Percentiles rank a stretch among this genome's conserved stretches.
These are phyloP conservation scores for Calocybe gangraenosa DNA, from an alignment of 768 basidiomycete genomes.

Conservation along the genomic window DNA sequence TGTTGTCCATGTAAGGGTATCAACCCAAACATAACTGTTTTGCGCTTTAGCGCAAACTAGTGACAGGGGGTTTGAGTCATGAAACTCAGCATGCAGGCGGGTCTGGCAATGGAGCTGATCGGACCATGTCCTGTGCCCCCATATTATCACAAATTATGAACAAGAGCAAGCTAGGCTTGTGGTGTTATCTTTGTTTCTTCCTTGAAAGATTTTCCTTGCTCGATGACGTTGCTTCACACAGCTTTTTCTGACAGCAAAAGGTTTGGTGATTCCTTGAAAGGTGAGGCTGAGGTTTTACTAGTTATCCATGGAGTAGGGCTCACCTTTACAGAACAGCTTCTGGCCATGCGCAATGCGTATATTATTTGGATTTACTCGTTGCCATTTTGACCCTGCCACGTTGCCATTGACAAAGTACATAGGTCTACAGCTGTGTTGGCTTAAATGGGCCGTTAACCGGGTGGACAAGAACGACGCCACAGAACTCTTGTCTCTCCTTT, in stretches of 20 bases:
- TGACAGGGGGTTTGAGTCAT: constrained; percentile 61
- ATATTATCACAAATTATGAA: constrained; percentile 85
- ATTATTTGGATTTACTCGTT: too few species aligned
- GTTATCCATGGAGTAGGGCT: too few species aligned
- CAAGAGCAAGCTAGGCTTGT: constrained; percentile 72
- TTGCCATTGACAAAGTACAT: too few species aligned
- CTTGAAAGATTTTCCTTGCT: constrained; percentile 60
- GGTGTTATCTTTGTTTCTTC: constrained; percentile 79
- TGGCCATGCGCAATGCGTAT: too few species aligned
- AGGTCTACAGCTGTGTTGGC: too few species aligned
- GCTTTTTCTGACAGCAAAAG: constrained; percentile 57
- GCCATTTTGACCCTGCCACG: too few species aligned
- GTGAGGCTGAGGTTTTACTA: too few species aligned
- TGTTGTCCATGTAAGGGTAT: constrained; percentile 63
- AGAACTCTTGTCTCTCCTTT: too few species aligned
- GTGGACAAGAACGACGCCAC: too few species aligned
- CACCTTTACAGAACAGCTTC: too few species aligned
- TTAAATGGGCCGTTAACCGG: too few species aligned
- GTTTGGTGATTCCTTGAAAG: background rate
- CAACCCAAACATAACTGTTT: constrained; percentile 77
- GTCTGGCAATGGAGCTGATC: constrained; percentile 90
- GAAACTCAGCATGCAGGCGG: constrained; percentile 80
- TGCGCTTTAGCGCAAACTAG: too few species aligned
- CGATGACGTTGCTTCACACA: constrained; percentile 67
- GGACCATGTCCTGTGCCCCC: constrained; percentile 86